Evolutionary conservation across 2,329 filamentous ascomycete species (phyloP), one percentile per base, ranked within the genome.

Genomic region (Aspergillus luchuensis): DNA sequence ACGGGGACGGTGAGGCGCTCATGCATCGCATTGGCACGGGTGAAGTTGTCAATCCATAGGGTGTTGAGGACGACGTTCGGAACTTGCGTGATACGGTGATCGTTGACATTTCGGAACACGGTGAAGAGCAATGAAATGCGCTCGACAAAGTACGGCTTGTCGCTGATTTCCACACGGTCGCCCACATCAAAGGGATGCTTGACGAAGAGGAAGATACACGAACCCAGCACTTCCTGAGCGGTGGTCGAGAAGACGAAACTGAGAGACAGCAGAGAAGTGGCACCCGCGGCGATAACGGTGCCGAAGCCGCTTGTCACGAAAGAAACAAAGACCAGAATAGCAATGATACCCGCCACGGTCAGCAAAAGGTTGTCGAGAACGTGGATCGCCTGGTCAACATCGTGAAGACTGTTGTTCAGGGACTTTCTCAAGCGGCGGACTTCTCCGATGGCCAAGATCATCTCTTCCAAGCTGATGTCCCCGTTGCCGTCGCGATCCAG

Each of bases 121-220:
- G 92, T 96, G 81, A 92, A 98, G 3, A 99, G 84, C 30, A 99
- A 85, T 2, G 93, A 97, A 69, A 98, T 98, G 74, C 93, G 91
- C 76, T 98, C 92, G 10, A 99, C 95, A 4, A 92, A 83, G 67
- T 96, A 87, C 68, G 87, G 84, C 66, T 89, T 84, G 13, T 75
- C 75, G 56, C 75, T 80, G 65, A 98, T 90, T 69, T 97, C 92
- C 47, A 98, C 91, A 25, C 95, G 89, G 75, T 99, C 95, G 63
- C 94, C 93, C 21, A 98, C 92, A 74, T 99, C 95, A 75, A 91
- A 98, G 0, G 95, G 94, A 75, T 99, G 95, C 82, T 99, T 99
- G 81, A 98, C 92, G 71, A 99, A 99, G 1, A 99, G 81, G 81
- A 99, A 99, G 71, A 99, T 97, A 81, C 94, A 98, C 39, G 93